These are phyloP conservation scores for Rhizopogon roseolus DNA, from an alignment of 768 basidiomycete species.

Conservation along the genomic window DNA sequence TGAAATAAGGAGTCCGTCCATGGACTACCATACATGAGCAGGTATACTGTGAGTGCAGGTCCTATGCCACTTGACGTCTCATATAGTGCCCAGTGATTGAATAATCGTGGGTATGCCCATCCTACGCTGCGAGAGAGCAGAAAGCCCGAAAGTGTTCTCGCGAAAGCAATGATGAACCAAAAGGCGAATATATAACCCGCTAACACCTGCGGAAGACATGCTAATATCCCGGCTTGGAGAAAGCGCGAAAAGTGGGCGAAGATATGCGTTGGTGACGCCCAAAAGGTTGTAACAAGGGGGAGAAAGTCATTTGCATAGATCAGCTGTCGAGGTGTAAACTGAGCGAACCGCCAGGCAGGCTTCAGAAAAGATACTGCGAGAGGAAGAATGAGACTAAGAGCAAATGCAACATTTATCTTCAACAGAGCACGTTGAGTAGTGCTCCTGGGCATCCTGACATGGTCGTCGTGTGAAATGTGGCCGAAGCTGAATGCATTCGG, in stretches of 20 bases:
- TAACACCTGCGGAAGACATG: background rate
- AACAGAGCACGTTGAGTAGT: background rate
- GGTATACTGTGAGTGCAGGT: conserved; percentile 22
- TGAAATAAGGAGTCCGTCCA: background rate
- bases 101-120: conserved; percentile 33
- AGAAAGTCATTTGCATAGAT: conserved; percentile 28
- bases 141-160: conserved; percentile 14
- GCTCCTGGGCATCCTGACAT: background rate
- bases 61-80: conserved; percentile 34
- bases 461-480: background rate
- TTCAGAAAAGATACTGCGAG: conserved; percentile 6
- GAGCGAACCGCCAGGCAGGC: conserved; percentile 10
- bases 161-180: conserved; percentile 19
- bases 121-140: conserved; percentile 25
- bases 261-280: conserved; percentile 24
- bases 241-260: conserved; percentile 18
- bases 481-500: too few relatives aligned
- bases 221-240: conserved; percentile 9
- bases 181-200: background rate
- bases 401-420: conserved; percentile 6
- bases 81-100: conserved; percentile 36
- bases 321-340: conserved; percentile 35
- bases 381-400: conserved; percentile 9
- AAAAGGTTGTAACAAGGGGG: conserved; percentile 31
- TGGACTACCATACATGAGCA: conserved; percentile 11